phyloP scores from a whole-genome alignment of 2,329 filamentous ascomycete species.

The Fusarium graminum region DNA sequence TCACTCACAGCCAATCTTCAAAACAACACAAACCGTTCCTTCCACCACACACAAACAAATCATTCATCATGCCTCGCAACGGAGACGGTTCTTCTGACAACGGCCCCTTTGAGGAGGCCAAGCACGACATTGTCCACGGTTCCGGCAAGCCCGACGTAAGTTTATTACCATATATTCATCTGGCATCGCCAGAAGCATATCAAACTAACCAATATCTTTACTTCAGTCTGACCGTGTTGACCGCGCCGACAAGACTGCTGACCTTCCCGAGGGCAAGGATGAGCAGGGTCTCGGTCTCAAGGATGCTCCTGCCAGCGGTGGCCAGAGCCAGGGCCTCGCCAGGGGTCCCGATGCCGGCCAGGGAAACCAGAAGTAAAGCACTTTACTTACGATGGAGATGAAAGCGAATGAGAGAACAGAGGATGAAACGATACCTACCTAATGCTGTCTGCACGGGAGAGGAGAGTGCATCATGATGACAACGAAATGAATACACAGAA shows the following conservation, averaged over 20 bases:
- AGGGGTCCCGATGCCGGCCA: conserved; percentile 58
- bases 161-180: neutral
- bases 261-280: conserved; percentile 58
- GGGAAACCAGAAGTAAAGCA: conserved; percentile 47
- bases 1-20: conserved; percentile 9
- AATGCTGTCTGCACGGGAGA: conserved; percentile 25
- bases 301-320: conserved; percentile 59
- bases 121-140: conserved; percentile 61
- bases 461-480: conserved; percentile 30
- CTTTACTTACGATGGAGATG: neutral
- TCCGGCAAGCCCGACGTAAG: conserved; percentile 56
- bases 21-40: conserved; percentile 3
- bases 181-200: neutral
- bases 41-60: conserved; percentile 8
- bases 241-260: conserved; percentile 64
- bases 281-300: conserved; percentile 60
- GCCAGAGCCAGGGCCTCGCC: conserved; percentile 59
- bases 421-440: conserved; percentile 38
- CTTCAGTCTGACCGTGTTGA: conserved; percentile 54
- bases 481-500: conserved; percentile 38
- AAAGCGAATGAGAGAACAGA: conserved; percentile 9
- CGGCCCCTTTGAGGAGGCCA: conserved; percentile 57
- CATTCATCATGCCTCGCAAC: conserved; percentile 62
- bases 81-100: conserved; percentile 64
- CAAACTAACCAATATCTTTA: neutral